Base-by-base conservation (phyloP, 805 yeast species). In the Nadsonia fulvescens region DNA sequence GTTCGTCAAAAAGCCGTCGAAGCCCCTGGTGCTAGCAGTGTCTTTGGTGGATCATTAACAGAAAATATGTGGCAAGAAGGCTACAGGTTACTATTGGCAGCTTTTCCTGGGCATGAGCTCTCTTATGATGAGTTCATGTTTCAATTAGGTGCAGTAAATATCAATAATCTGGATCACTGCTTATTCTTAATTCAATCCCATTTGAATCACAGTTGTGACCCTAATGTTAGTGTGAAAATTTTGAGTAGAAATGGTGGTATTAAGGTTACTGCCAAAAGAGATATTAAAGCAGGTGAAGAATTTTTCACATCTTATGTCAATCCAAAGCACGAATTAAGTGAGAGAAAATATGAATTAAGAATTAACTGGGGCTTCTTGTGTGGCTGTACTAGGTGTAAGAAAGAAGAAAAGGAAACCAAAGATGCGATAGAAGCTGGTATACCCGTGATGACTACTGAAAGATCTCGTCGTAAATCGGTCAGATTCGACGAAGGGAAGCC, bases 331-430 rank as follows among this genome's bases (percentile, higher is more conserved):
- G 63, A 67, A 2, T 63, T 70, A 6, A 64, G 59, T 23, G 66
- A 70, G 31, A 61, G 93, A 35, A 69, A 66, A 38, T 46, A 74
- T 35, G 70, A 65, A 35, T 51, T 79, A 25, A 50, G 83, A 32
- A 66, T 69, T 8, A 71, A 73, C 38, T 79, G 81, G 78, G 92
- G 92, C 4, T 79, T 79, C 45, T 41, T 61, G 11, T 79, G 93
- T 47, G 47, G 44, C 14, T 79, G 93, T 44, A 38, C 47, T 8
- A 63, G 73, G 35, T 79, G 93, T 47, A 61, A 63, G 38, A 52
- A 51, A 5, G 83, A 75, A 36, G 55, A 68, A 29, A 59, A 62
- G 18, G 46, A 42, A 15, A 25, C 25, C 18, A 27, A 24, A 18
- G 37, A 31, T 18, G 28, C 26, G 8, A 25, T 35, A 9, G 32